Percentiles rank a stretch among this genome's conserved stretches.
These are phyloP conservation scores for Trichaptum fuscoviolaceum DNA, from an alignment of 768 basidiomycete species.

Conservation along the genomic window DNA sequence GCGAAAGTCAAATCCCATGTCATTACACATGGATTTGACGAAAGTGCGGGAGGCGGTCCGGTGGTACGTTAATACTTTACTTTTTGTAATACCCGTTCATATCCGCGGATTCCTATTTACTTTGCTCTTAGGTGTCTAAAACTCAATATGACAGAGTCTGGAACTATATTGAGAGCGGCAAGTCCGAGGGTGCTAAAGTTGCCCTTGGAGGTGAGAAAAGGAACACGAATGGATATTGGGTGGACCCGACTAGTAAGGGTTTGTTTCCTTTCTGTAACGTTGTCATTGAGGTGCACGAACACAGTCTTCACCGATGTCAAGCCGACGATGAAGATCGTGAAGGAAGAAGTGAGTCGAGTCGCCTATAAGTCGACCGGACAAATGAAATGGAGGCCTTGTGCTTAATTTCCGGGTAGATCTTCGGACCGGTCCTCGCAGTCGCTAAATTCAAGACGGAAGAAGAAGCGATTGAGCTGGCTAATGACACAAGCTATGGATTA, in stretches of 20 bases:
- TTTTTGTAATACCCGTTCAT: neutral
- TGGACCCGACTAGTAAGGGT: constrained; percentile 80
- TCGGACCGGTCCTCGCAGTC: constrained; percentile 87
- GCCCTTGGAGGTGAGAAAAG: constrained; percentile 79
- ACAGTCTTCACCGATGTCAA: constrained; percentile 79
- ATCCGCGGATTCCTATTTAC: neutral
- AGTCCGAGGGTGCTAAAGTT: constrained; percentile 74
- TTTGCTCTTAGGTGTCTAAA: constrained; percentile 59
- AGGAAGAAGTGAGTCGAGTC: constrained; percentile 54
- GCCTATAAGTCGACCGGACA: neutral
- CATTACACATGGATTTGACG: constrained; percentile 80
- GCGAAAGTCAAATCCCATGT: constrained; percentile 61
- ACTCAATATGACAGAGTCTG: constrained; percentile 82
- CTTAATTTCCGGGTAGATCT: constrained; percentile 52
- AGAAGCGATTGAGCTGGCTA: constrained; percentile 79
- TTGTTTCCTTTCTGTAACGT: constrained; percentile 7
- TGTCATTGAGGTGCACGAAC: neutral
- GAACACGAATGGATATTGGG: constrained; percentile 74
- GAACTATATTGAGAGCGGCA: constrained; percentile 84
- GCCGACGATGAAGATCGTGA: constrained; percentile 81
- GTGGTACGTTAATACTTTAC: constrained; percentile 48
- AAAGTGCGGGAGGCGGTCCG: constrained; percentile 72
- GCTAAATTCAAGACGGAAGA: constrained; percentile 83
- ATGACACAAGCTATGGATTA: constrained; percentile 86
- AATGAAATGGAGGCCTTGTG: neutral